These are phyloP conservation scores for Flammula alnicola DNA, from an alignment of 1,284 basidiomycete species.

Conservation along the genomic window DNA sequence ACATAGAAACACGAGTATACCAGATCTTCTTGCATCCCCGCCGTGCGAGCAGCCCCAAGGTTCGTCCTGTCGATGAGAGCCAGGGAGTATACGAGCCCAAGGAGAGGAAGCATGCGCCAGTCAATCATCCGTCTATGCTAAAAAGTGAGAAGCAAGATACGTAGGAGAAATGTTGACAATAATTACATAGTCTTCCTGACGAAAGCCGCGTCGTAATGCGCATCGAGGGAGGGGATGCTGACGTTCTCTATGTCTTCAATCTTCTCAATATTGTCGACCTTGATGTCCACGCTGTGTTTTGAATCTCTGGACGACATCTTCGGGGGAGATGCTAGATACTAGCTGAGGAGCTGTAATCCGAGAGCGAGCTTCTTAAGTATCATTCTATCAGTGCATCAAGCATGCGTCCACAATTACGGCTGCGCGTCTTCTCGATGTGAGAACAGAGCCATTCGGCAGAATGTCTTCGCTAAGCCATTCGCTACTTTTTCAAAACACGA, in stretches of 20 bases:
- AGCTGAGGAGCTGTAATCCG: not conserved
- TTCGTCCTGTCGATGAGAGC: conserved; percentile 40
- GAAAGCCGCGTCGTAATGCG: conserved; percentile 15
- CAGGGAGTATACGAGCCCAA: conserved; percentile 39
- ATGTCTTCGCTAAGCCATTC: too few relatives aligned
- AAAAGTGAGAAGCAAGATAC: not conserved
- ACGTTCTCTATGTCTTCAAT: conserved; percentile 4
- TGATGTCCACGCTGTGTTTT: conserved; percentile 12
- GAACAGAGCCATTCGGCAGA: too few relatives aligned
- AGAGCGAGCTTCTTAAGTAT: conserved; percentile 1
- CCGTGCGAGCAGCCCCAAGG: conserved; percentile 37
- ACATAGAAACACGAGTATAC: conserved; percentile 24
- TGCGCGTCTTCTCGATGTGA: not conserved
- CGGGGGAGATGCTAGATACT: conserved; percentile 1
- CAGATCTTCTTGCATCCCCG: conserved; percentile 39
- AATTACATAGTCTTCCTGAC: conserved; percentile 22
- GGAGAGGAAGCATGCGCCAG: conserved; percentile 38
- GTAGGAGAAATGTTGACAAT: not conserved
- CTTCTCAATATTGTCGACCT: conserved; percentile 8
- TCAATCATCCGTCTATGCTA: conserved; percentile 37
- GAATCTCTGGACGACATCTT: conserved; percentile 12
- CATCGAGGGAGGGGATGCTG: conserved; percentile 7
- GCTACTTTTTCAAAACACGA: too few relatives aligned
- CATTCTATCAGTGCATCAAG: not conserved
- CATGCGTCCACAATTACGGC: not conserved